Percentiles rank a stretch among this genome's conserved stretches.
Evolutionary conservation across 2,329 filamentous ascomycete genomes (phyloP).

Genomic region (Penicillium decumbens): DNA sequence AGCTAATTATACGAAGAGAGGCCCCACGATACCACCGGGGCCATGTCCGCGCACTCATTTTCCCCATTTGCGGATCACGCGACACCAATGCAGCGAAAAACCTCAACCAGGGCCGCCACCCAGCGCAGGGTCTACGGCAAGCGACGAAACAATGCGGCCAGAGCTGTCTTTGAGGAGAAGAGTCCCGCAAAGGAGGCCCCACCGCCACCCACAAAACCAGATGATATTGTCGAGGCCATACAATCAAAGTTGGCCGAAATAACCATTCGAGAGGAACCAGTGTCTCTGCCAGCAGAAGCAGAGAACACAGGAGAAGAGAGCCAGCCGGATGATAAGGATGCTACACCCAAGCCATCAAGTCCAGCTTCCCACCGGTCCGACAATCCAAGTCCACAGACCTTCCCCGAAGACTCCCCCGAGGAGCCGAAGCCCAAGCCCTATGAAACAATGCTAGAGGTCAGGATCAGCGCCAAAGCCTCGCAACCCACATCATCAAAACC

Average conservation of each 20-base stretch:
- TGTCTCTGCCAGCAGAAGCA: background rate
- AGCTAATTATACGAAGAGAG: background rate
- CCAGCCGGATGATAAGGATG: background rate
- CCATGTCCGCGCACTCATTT: slow-evolving; percentile 16
- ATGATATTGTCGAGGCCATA: slow-evolving; percentile 21
- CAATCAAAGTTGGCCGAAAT: slow-evolving; percentile 28
- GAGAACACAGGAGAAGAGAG: background rate
- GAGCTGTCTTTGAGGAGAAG: slow-evolving; percentile 34
- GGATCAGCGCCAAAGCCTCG: slow-evolving; percentile 14
- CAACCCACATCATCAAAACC: background rate
- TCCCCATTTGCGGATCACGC: slow-evolving; percentile 14
- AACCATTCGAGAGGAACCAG: slow-evolving; percentile 19
- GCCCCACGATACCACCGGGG: background rate
- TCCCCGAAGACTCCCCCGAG: background rate
- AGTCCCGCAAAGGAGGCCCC: slow-evolving; percentile 20
- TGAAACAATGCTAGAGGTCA: slow-evolving; percentile 30
- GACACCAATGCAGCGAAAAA: slow-evolving; percentile 20
- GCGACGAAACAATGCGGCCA: slow-evolving; percentile 30
- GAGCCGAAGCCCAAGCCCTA: slow-evolving; percentile 11
- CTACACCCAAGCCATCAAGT: background rate
- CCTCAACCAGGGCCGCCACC: slow-evolving; percentile 23
- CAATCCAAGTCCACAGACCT: slow-evolving; percentile 2
- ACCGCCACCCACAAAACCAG: slow-evolving; percentile 1
- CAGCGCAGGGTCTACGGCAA: slow-evolving; percentile 37
- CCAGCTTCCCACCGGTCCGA: background rate